Evolutionary conservation across 148 eudicot genomes (phyloP), one percentile per base, ranked within the genome.

Genomic region (Selenicereus undatus): DNA sequence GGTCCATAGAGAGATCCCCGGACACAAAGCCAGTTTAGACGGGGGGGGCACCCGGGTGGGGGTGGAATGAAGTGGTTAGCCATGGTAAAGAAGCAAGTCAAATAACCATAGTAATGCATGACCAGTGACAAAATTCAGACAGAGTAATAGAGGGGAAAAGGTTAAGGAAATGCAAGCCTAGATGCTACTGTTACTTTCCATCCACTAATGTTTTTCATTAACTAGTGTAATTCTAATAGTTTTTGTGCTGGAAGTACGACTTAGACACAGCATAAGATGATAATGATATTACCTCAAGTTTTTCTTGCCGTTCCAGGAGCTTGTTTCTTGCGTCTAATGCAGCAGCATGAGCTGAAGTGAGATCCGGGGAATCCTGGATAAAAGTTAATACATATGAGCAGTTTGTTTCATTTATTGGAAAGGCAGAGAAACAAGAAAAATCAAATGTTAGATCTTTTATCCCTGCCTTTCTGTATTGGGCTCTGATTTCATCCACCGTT

Each of bases 231-330:
- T 60, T 22, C 26, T 62, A 7, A 22, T 27, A 29, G 35, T 66
- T 27, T 27, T 11, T 12, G 4, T 66, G 3, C 71, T 66, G 71
- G 71, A 66, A 66, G 30, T 66, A 27, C 32, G 27, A 27, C 32
- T 66, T 26, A 27, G 71, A 27, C 30, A 71, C 17, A 71, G 73
- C 48, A 79, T 13, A 27, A 76, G 60, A 64, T 48, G 71, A 50
- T 24, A 76, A 17, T 85, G 8, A 62, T 62, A 24, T 8, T 66
- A 96, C 99, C 91, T 96, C 97, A 76, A 96, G 99, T 83, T 96
- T 96, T 86, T 93, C 95, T 85, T 83, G 82, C 72, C 99, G 96
- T 81, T 96, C 99, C n/a, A 91, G n/a, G 79, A 96, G 99, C 86
- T 92, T 93, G 84, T 96, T 87, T 86, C 86, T 92, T 66, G 99